Evolutionary conservation across 257 asterid genomes (phyloP), one percentile per base, ranked within the genome.

Genomic region (Gynochthodes officinalis): DNA sequence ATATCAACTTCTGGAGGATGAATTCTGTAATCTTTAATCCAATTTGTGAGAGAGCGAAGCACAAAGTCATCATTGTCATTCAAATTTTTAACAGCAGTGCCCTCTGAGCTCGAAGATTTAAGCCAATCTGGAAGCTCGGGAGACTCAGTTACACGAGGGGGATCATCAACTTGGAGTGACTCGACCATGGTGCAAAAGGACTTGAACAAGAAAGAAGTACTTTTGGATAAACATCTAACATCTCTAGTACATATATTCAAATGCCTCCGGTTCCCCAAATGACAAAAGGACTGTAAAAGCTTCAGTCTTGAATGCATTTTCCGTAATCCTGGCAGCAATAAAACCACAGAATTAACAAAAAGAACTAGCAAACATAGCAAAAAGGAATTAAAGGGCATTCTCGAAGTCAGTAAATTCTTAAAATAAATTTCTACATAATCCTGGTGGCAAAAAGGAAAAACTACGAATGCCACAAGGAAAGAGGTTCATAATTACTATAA

Each of bases 51-150:
- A 14, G 97, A 86, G 21, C 97, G 97, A 66, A 96, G 90, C 81
- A 88, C 86, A 82, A 92, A 95, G 75, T 91, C 93, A 43, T 90
- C 96, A 61, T 87, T 82, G 18, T 78, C 73, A 23, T 44, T 64
- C 2, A 42, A 7, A 40, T 77, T 79, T 28, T 74, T 70, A 40
- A 58, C 77, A 4, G 7, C 67, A 13, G 23, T 44, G 50, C 72
- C 70, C 70, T 73, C 71, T 27, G 59, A 12, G 46, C 64, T 79
- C 0, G 81, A 43, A 69, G 66, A 66, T 75, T 74, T 87, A 66
- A 95, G 87, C 99, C 99, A 91, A 72, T 63, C 74, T 0, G 98
- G 98, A 81, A 91, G 93, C 72, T 76, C 92, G 4, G 98, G 96
- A 12, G 96, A 89, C 80, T 94, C 99, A 10, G 53, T 78, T 11